phyloP scores from a whole-genome alignment of 2,329 filamentous ascomycete genomes.

The Fusarium tjaetaba region DNA sequence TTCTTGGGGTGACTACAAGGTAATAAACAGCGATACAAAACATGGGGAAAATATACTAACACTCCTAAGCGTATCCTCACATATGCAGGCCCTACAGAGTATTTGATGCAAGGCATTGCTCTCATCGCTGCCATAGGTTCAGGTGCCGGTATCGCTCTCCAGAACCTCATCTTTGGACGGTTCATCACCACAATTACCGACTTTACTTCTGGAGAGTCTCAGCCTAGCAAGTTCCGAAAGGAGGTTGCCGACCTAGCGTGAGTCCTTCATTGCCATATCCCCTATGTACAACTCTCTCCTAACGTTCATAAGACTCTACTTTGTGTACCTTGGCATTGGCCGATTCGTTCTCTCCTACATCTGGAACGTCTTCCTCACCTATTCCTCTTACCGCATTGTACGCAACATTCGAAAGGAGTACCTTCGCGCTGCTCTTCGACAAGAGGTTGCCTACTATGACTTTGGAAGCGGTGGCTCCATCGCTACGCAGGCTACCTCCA shows the following conservation, averaged over 20 bases:
- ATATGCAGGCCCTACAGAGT: slow-evolving; percentile 44
- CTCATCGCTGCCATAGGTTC: slow-evolving; percentile 49
- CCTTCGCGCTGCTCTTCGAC: slow-evolving; percentile 59
- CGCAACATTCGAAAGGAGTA: slow-evolving; percentile 60
- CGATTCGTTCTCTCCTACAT: slow-evolving; percentile 62
- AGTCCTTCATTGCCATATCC: slow-evolving; percentile 43
- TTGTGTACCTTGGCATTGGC: slow-evolving; percentile 67
- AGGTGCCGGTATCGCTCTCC: slow-evolving; percentile 50
- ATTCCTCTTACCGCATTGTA: slow-evolving; percentile 61
- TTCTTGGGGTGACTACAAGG: slow-evolving; percentile 39
- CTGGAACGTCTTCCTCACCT: slow-evolving; percentile 56
- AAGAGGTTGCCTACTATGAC: slow-evolving; percentile 63
- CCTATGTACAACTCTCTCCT: slow-evolving; percentile 34
- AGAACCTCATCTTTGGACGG: slow-evolving; percentile 52
- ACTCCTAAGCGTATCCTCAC: slow-evolving; percentile 46
- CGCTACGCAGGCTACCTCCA: slow-evolving; percentile 51
- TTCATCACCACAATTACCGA: slow-evolving; percentile 51
- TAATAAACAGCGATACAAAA: not conserved
- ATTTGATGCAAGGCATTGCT: slow-evolving; percentile 43
- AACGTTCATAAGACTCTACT: slow-evolving; percentile 57
- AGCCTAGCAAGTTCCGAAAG: slow-evolving; percentile 43
- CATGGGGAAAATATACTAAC: slow-evolving; percentile 7
- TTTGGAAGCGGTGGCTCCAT: slow-evolving; percentile 53
- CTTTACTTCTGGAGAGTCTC: slow-evolving; percentile 43
- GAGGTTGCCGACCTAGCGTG: slow-evolving; percentile 48